Evolutionary conservation across 371 early-diverging fungal genomes (phyloP), one percentile per base, ranked within the genome.

Genomic region (Mortierella sp.): DNA sequence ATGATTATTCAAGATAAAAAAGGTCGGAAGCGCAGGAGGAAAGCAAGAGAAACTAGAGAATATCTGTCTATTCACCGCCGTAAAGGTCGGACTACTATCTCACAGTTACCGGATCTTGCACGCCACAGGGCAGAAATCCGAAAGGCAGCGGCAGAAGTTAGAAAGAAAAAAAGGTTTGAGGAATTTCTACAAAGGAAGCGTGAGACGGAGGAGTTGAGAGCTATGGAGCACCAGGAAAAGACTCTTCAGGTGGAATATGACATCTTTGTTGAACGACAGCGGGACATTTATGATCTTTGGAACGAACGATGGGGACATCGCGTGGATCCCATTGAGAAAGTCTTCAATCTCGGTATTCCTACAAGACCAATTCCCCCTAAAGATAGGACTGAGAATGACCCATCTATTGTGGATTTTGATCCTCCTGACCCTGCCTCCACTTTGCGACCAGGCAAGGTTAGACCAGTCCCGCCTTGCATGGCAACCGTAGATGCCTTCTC

Each of bases 291-390:
- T 39, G 66, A 79, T 35, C 43, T 37, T 14, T 79, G 79, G 79
- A 18, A 63, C 5, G 30, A 45, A 12, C 72, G 39, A 16, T 75
- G 76, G 76, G 69, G 73, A 0, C 39, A 69, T 9, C 37, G 64
- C 10, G 20, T 72, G 18, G 72, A 75, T 22, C 81, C 81, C 1
- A 58, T 81, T 47, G 81, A 81, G 49, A 67, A 66, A 37, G 73
- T 69, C 35, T 75, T 81, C 30, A 81, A 81, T 45, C 61, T 81
- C 40, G 81, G 81, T 9, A 63, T 81, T 32, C 81, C 81, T 10
- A 64, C 71, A 24, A 43, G 26, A 16, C 18, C 24, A n/a, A 24
- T 22, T 18, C 24, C 35, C 24, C 28, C 8, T 35, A 22, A 35
- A 4, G 35, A 26, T 0, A 24, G 52, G 18, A 40, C 52, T 1